A percentile compares a stretch with the other conserved stretches of the same genome.
Evolutionary conservation across 345 rosid species (phyloP).

Genomic region (Eucalyptus shirleyi): DNA sequence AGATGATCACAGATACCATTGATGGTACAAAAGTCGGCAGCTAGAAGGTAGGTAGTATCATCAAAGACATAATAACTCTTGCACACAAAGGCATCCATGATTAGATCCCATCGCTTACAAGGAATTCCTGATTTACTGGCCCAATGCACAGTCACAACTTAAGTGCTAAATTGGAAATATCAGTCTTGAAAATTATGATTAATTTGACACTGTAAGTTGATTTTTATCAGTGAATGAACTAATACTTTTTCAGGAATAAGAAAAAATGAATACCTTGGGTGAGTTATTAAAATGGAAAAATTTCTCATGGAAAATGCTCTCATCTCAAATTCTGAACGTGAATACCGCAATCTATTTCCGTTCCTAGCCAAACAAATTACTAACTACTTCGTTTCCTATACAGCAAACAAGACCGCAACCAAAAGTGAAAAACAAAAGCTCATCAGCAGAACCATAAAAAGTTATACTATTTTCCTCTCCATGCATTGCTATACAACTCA

Average conservation of each 20-base stretch:
- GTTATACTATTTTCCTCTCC: fast-evolving
- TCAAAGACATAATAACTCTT: not conserved
- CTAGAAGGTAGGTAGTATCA: not conserved
- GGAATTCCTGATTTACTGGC: not conserved
- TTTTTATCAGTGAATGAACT: not conserved
- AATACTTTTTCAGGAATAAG: not conserved
- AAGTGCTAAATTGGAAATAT: not conserved
- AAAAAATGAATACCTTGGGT: not conserved
- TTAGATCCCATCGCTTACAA: not conserved
- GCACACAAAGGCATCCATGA: not conserved
- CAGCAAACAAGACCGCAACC: not conserved
- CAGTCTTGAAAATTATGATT: not conserved
- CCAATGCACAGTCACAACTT: not conserved
- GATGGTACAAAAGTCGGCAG: not conserved
- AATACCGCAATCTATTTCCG: not conserved
- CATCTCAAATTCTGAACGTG: not conserved
- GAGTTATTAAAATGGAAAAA: not conserved
- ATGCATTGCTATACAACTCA: not conserved
- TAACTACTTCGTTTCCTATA: not conserved
- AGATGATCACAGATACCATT: not conserved
- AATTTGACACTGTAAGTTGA: too few relatives aligned
- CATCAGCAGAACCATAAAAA: fast-evolving
- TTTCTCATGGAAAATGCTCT: not conserved
- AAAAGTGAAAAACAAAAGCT: not conserved
- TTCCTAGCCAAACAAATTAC: not conserved